Conservation (phyloP, 176 grass and related monocot genomes). For the Luzula sylvatica region DNA sequence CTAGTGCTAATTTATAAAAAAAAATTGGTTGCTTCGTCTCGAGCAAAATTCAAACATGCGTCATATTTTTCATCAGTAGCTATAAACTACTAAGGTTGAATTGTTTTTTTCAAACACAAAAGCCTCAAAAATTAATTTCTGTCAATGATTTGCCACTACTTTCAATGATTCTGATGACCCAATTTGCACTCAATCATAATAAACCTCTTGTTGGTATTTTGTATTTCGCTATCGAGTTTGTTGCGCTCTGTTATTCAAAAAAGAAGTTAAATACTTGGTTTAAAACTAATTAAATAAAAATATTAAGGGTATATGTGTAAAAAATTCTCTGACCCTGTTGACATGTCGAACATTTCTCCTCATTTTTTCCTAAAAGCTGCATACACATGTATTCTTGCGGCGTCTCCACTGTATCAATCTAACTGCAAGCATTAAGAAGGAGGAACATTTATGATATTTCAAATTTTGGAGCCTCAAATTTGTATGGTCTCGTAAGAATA, state of each 20-base stretch:
- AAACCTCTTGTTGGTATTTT: constrained; percentile 97
- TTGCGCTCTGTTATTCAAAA: constrained; percentile 46
- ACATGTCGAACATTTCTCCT: constrained; percentile 93
- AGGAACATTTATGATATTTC: constrained; percentile 11
- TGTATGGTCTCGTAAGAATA: neutral
- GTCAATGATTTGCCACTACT: too few species aligned
- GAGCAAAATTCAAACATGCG: too few species aligned
- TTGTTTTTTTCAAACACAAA: too few species aligned
- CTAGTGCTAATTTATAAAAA: too few species aligned
- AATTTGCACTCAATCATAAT: constrained; percentile 78
- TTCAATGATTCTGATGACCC: too few species aligned
- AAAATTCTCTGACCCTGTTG: constrained; percentile 38
- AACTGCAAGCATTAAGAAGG: constrained; percentile 22
- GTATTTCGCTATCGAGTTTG: constrained; percentile 81
- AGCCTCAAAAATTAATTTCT: too few species aligned
- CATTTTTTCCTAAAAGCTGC: constrained; percentile 88
- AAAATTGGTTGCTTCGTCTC: too few species aligned
- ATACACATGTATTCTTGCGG: constrained; percentile 87
- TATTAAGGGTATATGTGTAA: neutral
- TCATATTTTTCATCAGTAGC: too few species aligned
- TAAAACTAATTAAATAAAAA: neutral
- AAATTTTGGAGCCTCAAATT: constrained; percentile 24
- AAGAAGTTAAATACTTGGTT: neutral
- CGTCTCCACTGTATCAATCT: constrained; percentile 92
- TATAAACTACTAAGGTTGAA: too few species aligned